Conservation (phyloP, 2,329 filamentous ascomycete genomes). For the Arthroderma uncinatum region DNA sequence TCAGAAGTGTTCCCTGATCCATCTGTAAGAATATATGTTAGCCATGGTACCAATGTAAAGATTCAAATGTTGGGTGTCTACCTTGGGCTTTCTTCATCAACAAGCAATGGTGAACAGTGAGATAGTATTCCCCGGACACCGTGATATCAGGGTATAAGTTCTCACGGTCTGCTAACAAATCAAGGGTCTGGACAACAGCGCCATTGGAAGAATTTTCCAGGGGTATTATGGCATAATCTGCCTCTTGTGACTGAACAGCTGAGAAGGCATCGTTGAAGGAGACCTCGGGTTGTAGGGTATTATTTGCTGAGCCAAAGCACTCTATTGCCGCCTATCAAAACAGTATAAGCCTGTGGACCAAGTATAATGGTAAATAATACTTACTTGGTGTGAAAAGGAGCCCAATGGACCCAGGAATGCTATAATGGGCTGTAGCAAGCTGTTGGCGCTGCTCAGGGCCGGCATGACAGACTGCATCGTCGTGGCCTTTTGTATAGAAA, state of each 20-base stretch:
- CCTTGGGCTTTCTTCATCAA: slow-evolving; percentile 40
- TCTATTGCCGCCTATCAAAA: slow-evolving; percentile 43
- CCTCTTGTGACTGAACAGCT: slow-evolving; percentile 56
- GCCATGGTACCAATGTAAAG: background rate
- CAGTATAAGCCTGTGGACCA: background rate
- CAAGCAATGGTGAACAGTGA: slow-evolving; percentile 80
- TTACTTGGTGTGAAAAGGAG: slow-evolving; percentile 60
- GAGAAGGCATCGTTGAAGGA: slow-evolving; percentile 59
- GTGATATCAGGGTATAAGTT: slow-evolving; percentile 54
- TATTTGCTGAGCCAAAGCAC: slow-evolving; percentile 33
- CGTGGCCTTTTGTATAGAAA: background rate
- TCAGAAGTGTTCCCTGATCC: background rate
- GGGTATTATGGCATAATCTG: slow-evolving; percentile 69
- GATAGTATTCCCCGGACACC: slow-evolving; percentile 74
- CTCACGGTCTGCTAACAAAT: slow-evolving; percentile 69
- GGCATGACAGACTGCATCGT: background rate
- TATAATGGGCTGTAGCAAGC: slow-evolving; percentile 23
- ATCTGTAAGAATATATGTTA: background rate
- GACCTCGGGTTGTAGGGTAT: slow-evolving; percentile 24
- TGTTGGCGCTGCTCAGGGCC: background rate
- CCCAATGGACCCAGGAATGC: slow-evolving; percentile 54
- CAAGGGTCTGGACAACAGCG: slow-evolving; percentile 77
- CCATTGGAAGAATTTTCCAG: slow-evolving; percentile 97
- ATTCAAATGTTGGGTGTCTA: background rate
- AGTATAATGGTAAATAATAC: slow-evolving; percentile 15